phyloP scores from a whole-genome alignment of 495 filamentous ascomycete genomes.

The Penicillium simplicissimum region DNA sequence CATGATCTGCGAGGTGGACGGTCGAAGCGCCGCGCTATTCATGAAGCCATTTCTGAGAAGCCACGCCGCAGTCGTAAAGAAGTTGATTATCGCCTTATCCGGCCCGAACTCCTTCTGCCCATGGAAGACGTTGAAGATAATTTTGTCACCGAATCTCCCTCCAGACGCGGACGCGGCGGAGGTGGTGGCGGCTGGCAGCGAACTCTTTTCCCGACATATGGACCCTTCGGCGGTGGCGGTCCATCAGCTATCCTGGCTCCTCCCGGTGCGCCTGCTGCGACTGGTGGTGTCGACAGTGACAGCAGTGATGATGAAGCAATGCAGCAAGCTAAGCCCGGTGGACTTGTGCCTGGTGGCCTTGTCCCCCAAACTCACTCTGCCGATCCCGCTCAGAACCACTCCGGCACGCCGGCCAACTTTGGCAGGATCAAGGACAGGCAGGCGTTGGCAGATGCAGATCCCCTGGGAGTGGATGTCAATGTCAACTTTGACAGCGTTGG shows the following conservation, averaged over 20 bases:
- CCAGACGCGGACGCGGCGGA: constrained; percentile 58
- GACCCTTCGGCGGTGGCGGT: constrained; percentile 88
- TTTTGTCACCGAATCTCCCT: constrained; percentile 61
- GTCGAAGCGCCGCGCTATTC: constrained; percentile 52
- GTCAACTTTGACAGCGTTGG: constrained; percentile 93
- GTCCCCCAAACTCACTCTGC: constrained; percentile 63
- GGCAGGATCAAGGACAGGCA: constrained; percentile 86
- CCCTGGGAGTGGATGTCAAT: constrained; percentile 84
- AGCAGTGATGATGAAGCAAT: constrained; percentile 91
- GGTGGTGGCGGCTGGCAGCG: constrained; percentile 66
- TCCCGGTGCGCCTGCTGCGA: constrained; percentile 68
- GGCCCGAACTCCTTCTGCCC: constrained; percentile 67
- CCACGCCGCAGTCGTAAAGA: constrained; percentile 56
- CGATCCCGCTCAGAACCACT: constrained; percentile 59
- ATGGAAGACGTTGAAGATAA: constrained; percentile 68
- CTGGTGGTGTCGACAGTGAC: constrained; percentile 84
- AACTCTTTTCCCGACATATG: constrained; percentile 78
- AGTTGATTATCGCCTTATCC: constrained; percentile 73
- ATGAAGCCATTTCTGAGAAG: constrained; percentile 60
- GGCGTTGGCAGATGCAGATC: constrained; percentile 85
- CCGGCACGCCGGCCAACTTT: constrained; percentile 77
- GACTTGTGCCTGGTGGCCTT: constrained; percentile 56
- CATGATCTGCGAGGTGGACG: constrained; percentile 62
- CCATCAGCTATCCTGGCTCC: constrained; percentile 71
- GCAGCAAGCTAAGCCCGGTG: constrained; percentile 58